Evolutionary conservation across 768 basidiomycete species (phyloP).

Genomic region (Termitomyces sp.): DNA sequence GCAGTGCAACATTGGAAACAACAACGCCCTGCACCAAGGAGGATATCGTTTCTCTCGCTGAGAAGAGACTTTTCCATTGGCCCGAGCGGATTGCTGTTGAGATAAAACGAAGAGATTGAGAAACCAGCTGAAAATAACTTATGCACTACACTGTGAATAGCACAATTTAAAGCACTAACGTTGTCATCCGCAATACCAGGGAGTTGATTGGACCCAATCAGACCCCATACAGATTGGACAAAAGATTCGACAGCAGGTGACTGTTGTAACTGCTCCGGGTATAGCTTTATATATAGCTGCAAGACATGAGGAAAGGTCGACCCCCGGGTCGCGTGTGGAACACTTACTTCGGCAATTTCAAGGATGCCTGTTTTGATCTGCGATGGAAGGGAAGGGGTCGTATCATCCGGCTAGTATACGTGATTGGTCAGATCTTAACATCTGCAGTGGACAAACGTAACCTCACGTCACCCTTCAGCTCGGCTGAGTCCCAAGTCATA

Average conservation of each 20-base stretch:
- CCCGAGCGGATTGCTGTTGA: slow-evolving; percentile 90
- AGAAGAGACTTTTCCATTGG: slow-evolving; percentile 76
- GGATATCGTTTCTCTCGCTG: slow-evolving; percentile 72
- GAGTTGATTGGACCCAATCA: slow-evolving; percentile 68
- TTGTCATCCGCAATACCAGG: slow-evolving; percentile 70
- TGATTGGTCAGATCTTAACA: slow-evolving; percentile 8
- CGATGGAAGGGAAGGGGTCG: slow-evolving; percentile 79
- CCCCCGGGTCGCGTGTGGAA: neutral
- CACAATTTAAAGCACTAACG: slow-evolving; percentile 31
- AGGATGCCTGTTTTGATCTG: slow-evolving; percentile 86
- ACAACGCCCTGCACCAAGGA: slow-evolving; percentile 86
- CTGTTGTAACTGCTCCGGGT: slow-evolving; percentile 68
- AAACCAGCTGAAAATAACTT: slow-evolving; percentile 59
- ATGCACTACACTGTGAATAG: neutral
- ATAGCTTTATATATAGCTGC: slow-evolving; percentile 77
- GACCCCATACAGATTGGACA: slow-evolving; percentile 86
- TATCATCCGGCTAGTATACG: slow-evolving; percentile 61
- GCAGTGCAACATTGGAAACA: slow-evolving; percentile 85
- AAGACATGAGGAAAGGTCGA: neutral
- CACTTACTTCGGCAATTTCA: slow-evolving; percentile 77
- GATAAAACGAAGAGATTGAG: slow-evolving; percentile 86
- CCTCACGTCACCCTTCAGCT: slow-evolving; percentile 67
- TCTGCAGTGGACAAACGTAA: neutral
- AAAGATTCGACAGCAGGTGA: slow-evolving; percentile 63
- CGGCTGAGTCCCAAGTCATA: slow-evolving; percentile 69